Evolutionary conservation across 495 filamentous ascomycete species (phyloP), one percentile per base, ranked within the genome.

Genomic region (Echria macrotheca): DNA sequence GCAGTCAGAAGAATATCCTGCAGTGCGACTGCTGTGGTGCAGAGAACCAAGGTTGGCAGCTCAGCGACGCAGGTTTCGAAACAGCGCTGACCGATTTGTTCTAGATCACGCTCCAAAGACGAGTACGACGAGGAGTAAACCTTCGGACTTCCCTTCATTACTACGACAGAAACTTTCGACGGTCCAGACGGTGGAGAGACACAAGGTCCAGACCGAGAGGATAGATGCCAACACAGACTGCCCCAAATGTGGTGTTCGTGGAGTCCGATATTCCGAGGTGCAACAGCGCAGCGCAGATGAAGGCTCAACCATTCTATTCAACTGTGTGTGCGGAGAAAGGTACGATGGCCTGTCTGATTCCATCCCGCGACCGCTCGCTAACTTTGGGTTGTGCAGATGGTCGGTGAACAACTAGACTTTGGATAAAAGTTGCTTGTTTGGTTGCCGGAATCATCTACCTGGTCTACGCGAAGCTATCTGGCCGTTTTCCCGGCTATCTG

Each of bases 251-350:
- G 89, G 85, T 5, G 76, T 81, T 43, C 81, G 79, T 37, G 86
- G 95, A 59, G 87, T 97, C 67, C 86, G 82, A 60, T 97, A 80
- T 63, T 87, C 84, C 23, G 84, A 87, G 2, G 78, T 89, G 40
- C 94, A 98, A 64, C 69, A 96, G 62, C 80, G 91, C 49, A 83
- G 89, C 72, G 94, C 93, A 4, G 93, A 97, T 66, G 94, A 97
- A 78, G 94, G 94, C 43, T 86, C 82, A 55, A 95, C 90, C 2
- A 83, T 93, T 29, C 90, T 95, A 56, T 94, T 87, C 65, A 83
- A 76, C 22, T 96, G 90, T 69, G 81, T 85, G 24, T 96, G 90
- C 60, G 86, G 88, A 48, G 71, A 88, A 64, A 90, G 83, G 87
- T 94, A 77, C 63, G 83, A 40, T 21, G 2, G 4, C 28, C 43